phyloP scores from a whole-genome alignment of 176 grass and related monocot genomes.

The Carex cristatella region DNA sequence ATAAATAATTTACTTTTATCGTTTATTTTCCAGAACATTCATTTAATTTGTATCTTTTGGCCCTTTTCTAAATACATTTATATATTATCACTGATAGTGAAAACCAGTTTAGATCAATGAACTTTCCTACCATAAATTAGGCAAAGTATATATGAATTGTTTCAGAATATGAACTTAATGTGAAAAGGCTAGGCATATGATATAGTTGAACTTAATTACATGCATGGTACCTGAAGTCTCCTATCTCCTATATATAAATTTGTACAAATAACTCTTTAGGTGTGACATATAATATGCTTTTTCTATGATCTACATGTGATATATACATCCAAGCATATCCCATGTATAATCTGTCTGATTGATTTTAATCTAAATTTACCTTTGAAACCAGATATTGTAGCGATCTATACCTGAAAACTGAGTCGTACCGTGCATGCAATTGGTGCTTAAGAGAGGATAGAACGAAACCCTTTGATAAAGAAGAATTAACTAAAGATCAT shows the following conservation, averaged over 20 bases:
- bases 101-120: not conserved
- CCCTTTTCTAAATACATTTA: not conserved
- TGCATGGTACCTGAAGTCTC: not conserved
- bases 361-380: not conserved
- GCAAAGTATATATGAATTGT: not conserved
- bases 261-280: not conserved
- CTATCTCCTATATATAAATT: not conserved
- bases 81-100: not conserved
- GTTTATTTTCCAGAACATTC: not conserved
- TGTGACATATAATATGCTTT: not conserved
- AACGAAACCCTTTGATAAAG: conserved; percentile 23
- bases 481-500: conserved; percentile 21
- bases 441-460: conserved; percentile 68
- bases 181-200: not conserved
- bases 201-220: not conserved
- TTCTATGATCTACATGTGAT: conserved; percentile 39
- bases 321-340: not conserved
- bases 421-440: conserved; percentile 73
- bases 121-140: not conserved
- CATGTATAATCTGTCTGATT: not conserved
- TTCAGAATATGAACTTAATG: not conserved
- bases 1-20: not conserved
- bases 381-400: conserved; percentile 66
- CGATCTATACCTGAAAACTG: conserved; percentile 73
- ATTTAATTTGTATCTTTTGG: not conserved